These are phyloP conservation scores for Hordeum vulgare DNA, from an alignment of 176 grass and related monocot species.

Conservation along the genomic window MorexV3_pseudomolecules_assembly NC_058519.1:624392157-624392656, in stretches of 20 bases:
- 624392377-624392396: slow-evolving; percentile 77
- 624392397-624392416: slow-evolving; percentile 58
- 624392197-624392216: neutral
- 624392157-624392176: slow-evolving; percentile 5
- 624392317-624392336: slow-evolving; percentile 83
- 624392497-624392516: slow-evolving; percentile 97
- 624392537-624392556: slow-evolving; percentile 89
- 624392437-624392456: slow-evolving; percentile 98
- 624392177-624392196: neutral
- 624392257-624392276: slow-evolving; percentile 84
- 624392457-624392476: slow-evolving; percentile 95
- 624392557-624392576: slow-evolving; percentile 86
- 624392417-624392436: slow-evolving; percentile 73
- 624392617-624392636: slow-evolving; percentile 97
- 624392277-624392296: slow-evolving; percentile 66
- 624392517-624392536: slow-evolving; percentile 99
- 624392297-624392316: slow-evolving; percentile 87
- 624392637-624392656: slow-evolving; percentile 63
- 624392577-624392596: slow-evolving; percentile 94
- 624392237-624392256: slow-evolving; percentile 1
- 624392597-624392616: slow-evolving; percentile 99
- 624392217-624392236: neutral
- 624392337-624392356: slow-evolving; percentile 85
- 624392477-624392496: slow-evolving; percentile 85
- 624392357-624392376: slow-evolving; percentile 95